Evolutionary conservation across 768 basidiomycete species (phyloP), one percentile per base, ranked within the genome.

Genomic region (Suillus decipiens): DNA sequence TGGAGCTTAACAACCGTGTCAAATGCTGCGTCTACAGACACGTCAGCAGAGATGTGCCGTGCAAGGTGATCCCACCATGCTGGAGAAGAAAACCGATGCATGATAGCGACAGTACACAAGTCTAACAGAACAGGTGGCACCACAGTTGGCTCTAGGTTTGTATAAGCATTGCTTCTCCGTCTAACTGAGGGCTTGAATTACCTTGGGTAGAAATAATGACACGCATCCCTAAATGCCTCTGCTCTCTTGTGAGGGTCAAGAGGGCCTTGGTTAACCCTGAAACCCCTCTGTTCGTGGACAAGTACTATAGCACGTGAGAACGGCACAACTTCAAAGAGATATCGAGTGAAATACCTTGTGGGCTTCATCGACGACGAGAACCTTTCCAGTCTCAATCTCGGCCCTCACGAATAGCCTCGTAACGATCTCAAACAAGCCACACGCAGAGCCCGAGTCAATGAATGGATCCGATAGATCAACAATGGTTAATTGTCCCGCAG

Each of bases 201-300:
- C 85, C 88, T 78, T 88, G 88, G 0, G 87, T 89, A 70, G 84
- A 85, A 59, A 89, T 84, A 22, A 89, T 78, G 19, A 89, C 83
- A 11, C 88, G 78, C 82, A 87, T 86, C 0, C 81, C 85, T 15
- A 85, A 71, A 70, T 89, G 87, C 7, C 88, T 81, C 69, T 88
- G 86, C 69, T 88, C 84, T 1, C 88, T 78, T 36, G 84, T 84
- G 12, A 88, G 72, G 8, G 79, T 78, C 15, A 85, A 70, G 5
- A 89, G 73, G 9, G 83, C 74, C 24, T 81, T 78, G 0, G 85
- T 85, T 1, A 89, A 76, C 1, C 85, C 83, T 5, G 79, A 75
- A 1, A 80, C 67, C 3, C 74, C 75, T 31, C 73, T 76, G 7
- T 70, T 75, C 4, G 73, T 69, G 0, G 84, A 81, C 1, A 88